A percentile compares a stretch with the other conserved stretches of the same genome.
These are phyloP conservation scores for Phytophthora citrophthora DNA, from an alignment of 352 stramenopile species.

Conservation along the genomic window DNA sequence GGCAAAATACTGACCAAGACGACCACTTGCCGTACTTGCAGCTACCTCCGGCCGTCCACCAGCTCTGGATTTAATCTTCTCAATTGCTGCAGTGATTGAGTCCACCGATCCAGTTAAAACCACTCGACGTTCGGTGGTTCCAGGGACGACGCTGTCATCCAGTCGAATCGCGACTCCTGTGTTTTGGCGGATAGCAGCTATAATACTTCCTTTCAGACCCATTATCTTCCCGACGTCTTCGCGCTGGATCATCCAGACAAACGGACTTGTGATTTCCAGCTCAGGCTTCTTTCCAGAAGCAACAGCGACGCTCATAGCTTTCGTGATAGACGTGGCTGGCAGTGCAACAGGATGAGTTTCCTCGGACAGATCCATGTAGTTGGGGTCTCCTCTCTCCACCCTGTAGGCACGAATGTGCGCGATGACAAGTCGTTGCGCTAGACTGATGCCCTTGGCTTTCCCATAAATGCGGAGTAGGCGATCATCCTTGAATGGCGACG, in stretches of 20 bases:
- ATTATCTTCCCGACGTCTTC: slow-evolving; percentile 71
- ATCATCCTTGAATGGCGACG: slow-evolving; percentile 56
- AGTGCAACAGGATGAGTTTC: slow-evolving; percentile 38
- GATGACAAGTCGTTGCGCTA: slow-evolving; percentile 69
- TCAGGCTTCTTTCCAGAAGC: slow-evolving; percentile 23
- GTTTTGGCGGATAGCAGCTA: slow-evolving; percentile 50
- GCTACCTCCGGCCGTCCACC: slow-evolving; percentile 48
- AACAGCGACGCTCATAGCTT: slow-evolving; percentile 43
- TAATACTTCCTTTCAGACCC: slow-evolving; percentile 51
- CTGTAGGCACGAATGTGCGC: slow-evolving; percentile 58
- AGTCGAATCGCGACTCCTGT: slow-evolving; percentile 57
- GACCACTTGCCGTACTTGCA: slow-evolving; percentile 25
- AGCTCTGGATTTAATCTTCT: slow-evolving; percentile 47
- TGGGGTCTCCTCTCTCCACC: slow-evolving; percentile 50
- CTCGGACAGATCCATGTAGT: slow-evolving; percentile 51
- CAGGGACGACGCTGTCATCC: slow-evolving; percentile 44
- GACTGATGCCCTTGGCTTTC: slow-evolving; percentile 59
- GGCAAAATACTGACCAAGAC: slow-evolving; percentile 67
- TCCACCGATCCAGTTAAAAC: slow-evolving; percentile 44
- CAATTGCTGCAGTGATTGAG: slow-evolving; percentile 41
- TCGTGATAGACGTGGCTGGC: slow-evolving; percentile 46
- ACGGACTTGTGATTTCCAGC: slow-evolving; percentile 30
- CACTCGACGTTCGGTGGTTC: slow-evolving; percentile 56
- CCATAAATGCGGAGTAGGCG: slow-evolving; percentile 68
- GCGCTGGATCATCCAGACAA: slow-evolving; percentile 58